Evolutionary conservation across 208 protist species (phyloP), one percentile per base, ranked within the genome.

Genomic region (Crithidia bombi): DNA sequence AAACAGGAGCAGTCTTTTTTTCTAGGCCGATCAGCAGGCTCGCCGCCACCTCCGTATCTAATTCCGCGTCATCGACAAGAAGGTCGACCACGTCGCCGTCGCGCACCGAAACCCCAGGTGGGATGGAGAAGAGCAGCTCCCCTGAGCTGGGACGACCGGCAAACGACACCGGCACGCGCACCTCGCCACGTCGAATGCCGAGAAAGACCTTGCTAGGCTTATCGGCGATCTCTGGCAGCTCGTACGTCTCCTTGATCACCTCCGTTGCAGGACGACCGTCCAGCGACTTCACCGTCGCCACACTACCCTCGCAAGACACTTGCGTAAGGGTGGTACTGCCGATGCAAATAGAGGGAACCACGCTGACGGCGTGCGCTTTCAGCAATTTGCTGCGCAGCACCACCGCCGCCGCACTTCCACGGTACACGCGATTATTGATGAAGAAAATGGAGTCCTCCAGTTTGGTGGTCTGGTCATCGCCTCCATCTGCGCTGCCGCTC

Each of bases 391-490:
- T 93, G 51, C 88, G 91, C 52, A 96, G 77, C 59, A 94, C 58
- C 30, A 91, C 75, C 23, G 79, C 86, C 12, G 83, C 85, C 12
- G 88, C 88, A 62, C 88, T 94, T 12, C 91, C 88, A 33, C 83
- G 85, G 66, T 91, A 94, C 0, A 94, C 83, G 14, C 88, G 74
- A 63, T 94, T 87, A 54, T 94, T 91, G 28, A 93, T 59, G 66
- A 94, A 96, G 39, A 91, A 96, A 3, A 96, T 64, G 15, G 91
- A 93, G 54, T 92, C 86, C 26, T 82, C 81, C 25, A 87, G 64
- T 28, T 82, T 77, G 2, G 71, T 46, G 23, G 19, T 26, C 49
- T 57, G 14, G 6, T 74, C 70, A 12, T 41, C 50, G 43, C 65
- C 65, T 2, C 59, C 67, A 30, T 73, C 68, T 33, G 21, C 26